These are phyloP conservation scores for Leishmania guyanensis DNA, from an alignment of 208 protist species.

Conservation along the genomic window DNA sequence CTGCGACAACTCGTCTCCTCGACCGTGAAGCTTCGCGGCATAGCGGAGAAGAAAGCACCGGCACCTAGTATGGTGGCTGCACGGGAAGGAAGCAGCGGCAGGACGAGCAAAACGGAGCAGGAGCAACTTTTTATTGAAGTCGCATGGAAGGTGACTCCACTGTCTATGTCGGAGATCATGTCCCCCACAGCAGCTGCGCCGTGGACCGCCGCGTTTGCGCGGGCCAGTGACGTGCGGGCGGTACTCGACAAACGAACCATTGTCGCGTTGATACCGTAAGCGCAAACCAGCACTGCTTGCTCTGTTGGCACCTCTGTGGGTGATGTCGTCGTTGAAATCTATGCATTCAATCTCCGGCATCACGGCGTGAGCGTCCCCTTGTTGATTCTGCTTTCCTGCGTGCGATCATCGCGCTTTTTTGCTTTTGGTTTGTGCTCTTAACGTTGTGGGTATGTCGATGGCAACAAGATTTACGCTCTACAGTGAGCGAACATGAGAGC, in stretches of 20 bases:
- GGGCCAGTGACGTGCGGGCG: conserved; percentile 13
- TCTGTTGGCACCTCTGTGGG: neutral
- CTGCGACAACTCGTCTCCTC: conserved; percentile 16
- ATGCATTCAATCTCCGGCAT: neutral
- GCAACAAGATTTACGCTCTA: neutral
- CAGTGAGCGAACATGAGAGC: neutral
- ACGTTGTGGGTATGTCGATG: neutral
- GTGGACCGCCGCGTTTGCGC: conserved; percentile 15
- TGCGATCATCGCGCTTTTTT: neutral
- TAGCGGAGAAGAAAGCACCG: neutral
- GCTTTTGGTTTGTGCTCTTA: neutral
- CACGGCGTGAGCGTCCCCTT: neutral
- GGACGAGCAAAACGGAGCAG: neutral
- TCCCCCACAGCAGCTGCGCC: neutral
- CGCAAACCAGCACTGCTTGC: neutral
- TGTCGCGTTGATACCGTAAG: conserved; percentile 18
- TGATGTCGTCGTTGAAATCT: neutral
- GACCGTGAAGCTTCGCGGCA: conserved; percentile 13
- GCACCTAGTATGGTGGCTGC: neutral
- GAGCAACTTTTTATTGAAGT: conserved; percentile 15
- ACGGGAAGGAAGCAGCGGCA: neutral
- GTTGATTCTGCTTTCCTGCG: neutral
- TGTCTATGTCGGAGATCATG: conserved; percentile 15
- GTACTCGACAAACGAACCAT: conserved; percentile 14
- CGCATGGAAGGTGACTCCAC: conserved; percentile 21